phyloP scores from a whole-genome alignment of 1,139 yeast genomes.

The Trichomonascaceae sp. region DNA sequence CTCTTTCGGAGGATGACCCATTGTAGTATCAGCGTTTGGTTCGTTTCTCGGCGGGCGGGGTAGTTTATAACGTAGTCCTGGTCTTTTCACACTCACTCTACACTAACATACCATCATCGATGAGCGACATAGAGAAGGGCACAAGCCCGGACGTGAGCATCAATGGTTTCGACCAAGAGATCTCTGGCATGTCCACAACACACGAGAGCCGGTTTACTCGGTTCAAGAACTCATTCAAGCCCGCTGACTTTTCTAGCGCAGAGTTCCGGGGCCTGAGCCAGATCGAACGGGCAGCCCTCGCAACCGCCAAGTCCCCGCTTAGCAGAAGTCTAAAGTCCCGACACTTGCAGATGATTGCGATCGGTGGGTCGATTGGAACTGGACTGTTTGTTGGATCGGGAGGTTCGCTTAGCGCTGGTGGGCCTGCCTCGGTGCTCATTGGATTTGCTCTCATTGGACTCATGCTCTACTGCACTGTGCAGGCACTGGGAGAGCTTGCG shows the following conservation, averaged over 20 bases:
- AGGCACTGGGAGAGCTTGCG: constrained; percentile 51
- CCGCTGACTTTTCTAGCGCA: constrained; percentile 13
- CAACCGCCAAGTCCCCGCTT: constrained; percentile 51
- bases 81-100: too few species aligned
- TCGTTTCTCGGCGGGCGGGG: too few species aligned
- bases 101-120: too few species aligned
- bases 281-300: constrained; percentile 15
- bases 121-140: constrained; percentile 3
- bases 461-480: constrained; percentile 40
- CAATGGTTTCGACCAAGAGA: too few species aligned
- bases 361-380: constrained; percentile 82
- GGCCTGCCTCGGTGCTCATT: constrained; percentile 54
- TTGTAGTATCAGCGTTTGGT: too few species aligned
- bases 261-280: constrained; percentile 20
- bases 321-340: constrained; percentile 48
- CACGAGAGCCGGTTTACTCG: too few species aligned
- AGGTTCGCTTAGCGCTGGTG: constrained; percentile 40
- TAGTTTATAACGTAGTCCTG: too few species aligned
- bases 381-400: constrained; percentile 63
- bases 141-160: too few species aligned
- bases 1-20: too few species aligned
- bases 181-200: too few species aligned
- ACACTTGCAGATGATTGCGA: constrained; percentile 74
- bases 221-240: constrained; percentile 19
- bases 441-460: constrained; percentile 36